Percentiles rank a stretch among this genome's conserved stretches.
Conservation (phyloP, 169 alveolate genomes). For the Plasmodium vinckei region DNA sequence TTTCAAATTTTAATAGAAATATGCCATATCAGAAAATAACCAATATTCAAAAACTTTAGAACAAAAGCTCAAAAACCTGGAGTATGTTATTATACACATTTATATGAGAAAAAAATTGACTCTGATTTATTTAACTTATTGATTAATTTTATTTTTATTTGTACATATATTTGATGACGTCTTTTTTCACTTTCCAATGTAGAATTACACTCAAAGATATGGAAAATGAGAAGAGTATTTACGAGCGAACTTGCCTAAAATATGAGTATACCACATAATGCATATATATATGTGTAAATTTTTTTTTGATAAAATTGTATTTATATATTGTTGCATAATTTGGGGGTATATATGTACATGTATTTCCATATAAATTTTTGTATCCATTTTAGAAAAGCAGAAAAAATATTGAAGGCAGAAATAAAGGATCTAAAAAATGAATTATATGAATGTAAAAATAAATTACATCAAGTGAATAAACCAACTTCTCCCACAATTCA, state of each 20-base stretch:
- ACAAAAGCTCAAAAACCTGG: slow-evolving; percentile 41
- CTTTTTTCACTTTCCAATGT: neutral
- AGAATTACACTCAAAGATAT: slow-evolving; percentile 44
- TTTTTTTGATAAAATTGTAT: neutral
- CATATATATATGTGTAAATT: neutral
- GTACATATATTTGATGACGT: no score
- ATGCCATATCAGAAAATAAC: slow-evolving; percentile 49
- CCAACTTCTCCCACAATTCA: neutral
- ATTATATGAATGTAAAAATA: slow-evolving; percentile 55
- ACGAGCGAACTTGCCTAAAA: slow-evolving; percentile 42
- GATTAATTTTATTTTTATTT: no score
- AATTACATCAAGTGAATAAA: slow-evolving; percentile 23
- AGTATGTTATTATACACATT: slow-evolving; percentile 13
- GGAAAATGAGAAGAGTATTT: slow-evolving; percentile 63
- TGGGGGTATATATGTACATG: neutral
- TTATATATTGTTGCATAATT: neutral
- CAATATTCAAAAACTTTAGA: slow-evolving; percentile 22
- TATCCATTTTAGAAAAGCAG: slow-evolving; percentile 24
- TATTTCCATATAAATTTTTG: neutral
- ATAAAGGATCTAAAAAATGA: slow-evolving; percentile 61
- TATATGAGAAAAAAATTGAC: neutral
- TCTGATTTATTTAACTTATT: neutral
- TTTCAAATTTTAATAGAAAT: slow-evolving; percentile 34
- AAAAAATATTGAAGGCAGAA: slow-evolving; percentile 35
- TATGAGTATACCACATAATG: slow-evolving; percentile 29